Base-by-base conservation (phyloP, 352 stramenopile genomes). In the Phytophthora cryptogea region DNA sequence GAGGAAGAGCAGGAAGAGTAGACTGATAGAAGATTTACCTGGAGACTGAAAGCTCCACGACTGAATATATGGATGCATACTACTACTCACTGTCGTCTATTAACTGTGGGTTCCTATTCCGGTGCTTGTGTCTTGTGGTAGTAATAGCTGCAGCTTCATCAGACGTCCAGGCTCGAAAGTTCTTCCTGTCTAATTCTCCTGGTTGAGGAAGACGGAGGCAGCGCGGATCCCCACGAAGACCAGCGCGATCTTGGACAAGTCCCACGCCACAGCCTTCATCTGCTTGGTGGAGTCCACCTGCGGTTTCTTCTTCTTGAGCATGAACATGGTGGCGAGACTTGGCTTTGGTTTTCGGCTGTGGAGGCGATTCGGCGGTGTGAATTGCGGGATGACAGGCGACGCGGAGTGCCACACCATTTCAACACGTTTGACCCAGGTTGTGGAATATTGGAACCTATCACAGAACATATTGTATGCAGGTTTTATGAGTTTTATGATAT, bases 221-320 rank as follows among this genome's bases (percentile, higher is more conserved):
- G 76, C 79, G 63, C 85, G 85, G 70, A 94, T 92, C 46, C 70
- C 66, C 41, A 89, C 57, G 51, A 94, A 91, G 10, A 92, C 68
- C 42, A 86, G 49, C 14, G 80, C 81, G 54, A 94, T 80, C 76
- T 90, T 92, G 47, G 76, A 76, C 27, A 92, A 55, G 47, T 92
- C 85, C 83, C 78, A 90, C 8, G 58, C 76, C 39, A 90, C 71
- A 11, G 78, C 78, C 68, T 90, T 91, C 61, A 90, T 69, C 66
- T 90, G 80, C 74, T 92, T 87, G 59, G 63, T 69, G 42, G 71
- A 75, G 70, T 94, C 85, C 41, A 92, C 79, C 67, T 90, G 81
- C 68, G 81, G 73, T 69, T 92, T 90, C 78, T 92, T 92, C 78
- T 94, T 94, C 76, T 89, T 90, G 66, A 92, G 83, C 83, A 90